A percentile compares a stretch with the other conserved stretches of the same genome.
phyloP scores from a whole-genome alignment of 2,329 filamentous ascomycete species.

The Scedosporium aurantiacum region DNA sequence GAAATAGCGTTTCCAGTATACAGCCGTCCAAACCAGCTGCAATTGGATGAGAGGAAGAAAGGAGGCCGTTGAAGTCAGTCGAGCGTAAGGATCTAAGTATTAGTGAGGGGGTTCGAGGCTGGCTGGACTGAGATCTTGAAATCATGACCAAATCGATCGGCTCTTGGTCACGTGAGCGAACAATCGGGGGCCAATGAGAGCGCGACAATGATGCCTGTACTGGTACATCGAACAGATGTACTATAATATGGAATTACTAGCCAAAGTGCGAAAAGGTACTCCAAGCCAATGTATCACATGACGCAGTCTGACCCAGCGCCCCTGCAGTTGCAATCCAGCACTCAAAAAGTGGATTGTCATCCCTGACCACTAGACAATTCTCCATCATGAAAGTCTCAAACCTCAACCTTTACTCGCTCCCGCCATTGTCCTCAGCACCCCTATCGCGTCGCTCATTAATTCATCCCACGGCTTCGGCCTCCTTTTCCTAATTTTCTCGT shows the following conservation, averaged over 20 bases:
- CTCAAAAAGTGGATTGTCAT: conserved; percentile 6
- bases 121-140: neutral
- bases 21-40: too few relatives aligned
- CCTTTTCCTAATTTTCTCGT: neutral
- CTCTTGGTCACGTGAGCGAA: neutral
- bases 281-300: neutral
- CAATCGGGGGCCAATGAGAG: neutral
- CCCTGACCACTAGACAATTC: conserved; percentile 13
- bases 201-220: neutral
- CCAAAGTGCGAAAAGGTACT: neutral
- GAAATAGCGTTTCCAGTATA: too few relatives aligned
- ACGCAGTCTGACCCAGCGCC: neutral
- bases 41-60: too few relatives aligned
- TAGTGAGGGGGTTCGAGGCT: neutral
- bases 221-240: neutral
- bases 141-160: neutral
- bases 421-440: neutral
- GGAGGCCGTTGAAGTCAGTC: neutral
- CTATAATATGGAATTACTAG: neutral
- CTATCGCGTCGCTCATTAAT: conserved; percentile 10
- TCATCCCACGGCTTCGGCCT: conserved; percentile 3
- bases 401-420: conserved; percentile 7
- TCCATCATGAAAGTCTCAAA: conserved; percentile 13
- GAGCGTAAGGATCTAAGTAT: neutral
- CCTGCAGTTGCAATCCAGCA: neutral